phyloP scores from a whole-genome alignment of 2,329 filamentous ascomycete genomes.

The Ilyonectria destructans region DNA sequence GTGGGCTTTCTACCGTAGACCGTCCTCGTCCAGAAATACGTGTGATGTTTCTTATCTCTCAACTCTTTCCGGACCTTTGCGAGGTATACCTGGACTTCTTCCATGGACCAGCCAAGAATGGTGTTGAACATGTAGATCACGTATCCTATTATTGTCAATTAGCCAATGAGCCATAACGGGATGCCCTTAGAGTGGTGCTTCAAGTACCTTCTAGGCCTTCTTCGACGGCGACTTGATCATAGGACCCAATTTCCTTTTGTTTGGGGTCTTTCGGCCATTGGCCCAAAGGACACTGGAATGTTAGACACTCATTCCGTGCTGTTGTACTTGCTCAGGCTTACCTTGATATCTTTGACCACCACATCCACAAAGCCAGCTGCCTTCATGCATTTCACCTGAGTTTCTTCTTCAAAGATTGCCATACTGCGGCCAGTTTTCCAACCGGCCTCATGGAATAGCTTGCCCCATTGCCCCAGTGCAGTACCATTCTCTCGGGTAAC shows the following conservation, averaged over 20 bases:
- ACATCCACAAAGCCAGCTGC: slow-evolving; percentile 28
- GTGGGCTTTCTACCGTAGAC: slow-evolving; percentile 27
- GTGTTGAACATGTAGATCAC: slow-evolving; percentile 29
- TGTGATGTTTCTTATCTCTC: slow-evolving; percentile 28
- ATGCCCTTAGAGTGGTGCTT: not conserved
- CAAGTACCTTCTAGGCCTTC: slow-evolving; percentile 24
- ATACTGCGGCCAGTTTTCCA: slow-evolving; percentile 27
- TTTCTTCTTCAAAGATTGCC: slow-evolving; percentile 26
- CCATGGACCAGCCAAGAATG: slow-evolving; percentile 27
- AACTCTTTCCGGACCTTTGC: slow-evolving; percentile 22
- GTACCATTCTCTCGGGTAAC: slow-evolving; percentile 28
- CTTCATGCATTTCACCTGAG: slow-evolving; percentile 28
- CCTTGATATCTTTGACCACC: slow-evolving; percentile 26
- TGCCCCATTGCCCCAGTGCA: slow-evolving; percentile 26
- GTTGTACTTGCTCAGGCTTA: not conserved
- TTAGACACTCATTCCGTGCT: not conserved
- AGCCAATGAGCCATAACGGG: not conserved
- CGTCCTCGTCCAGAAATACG: slow-evolving; percentile 28
- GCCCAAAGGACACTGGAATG: slow-evolving; percentile 9
- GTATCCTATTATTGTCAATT: slow-evolving; percentile 15
- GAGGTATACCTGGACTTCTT: slow-evolving; percentile 27
- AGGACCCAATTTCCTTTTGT: slow-evolving; percentile 27
- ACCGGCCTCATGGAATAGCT: slow-evolving; percentile 25
- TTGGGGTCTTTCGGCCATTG: slow-evolving; percentile 31
- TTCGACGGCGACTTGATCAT: slow-evolving; percentile 27